Evolutionary conservation across 2,329 filamentous ascomycete species (phyloP), one percentile per base, ranked within the genome.

Genomic region (Curvularia spicifera): DNA sequence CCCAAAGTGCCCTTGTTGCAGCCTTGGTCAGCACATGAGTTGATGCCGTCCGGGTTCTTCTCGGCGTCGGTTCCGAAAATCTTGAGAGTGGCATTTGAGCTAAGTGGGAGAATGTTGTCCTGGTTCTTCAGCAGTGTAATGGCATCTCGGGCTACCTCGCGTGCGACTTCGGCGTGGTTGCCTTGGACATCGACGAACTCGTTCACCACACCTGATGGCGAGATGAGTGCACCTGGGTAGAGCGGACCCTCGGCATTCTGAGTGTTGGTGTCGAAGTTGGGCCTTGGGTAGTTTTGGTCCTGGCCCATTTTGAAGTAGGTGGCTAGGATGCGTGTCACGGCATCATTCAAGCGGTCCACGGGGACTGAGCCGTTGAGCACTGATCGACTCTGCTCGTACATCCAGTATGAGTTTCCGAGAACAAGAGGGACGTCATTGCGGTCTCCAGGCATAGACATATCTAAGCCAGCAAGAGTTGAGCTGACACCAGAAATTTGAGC

Each of bases 291-390:
- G 43, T 73, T 65, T 48, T 68, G 64, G 43, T 78, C 74, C 49
- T 78, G 76, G n/a, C 74, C 73, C 64, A 77, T 65, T 53, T 78
- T 89, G 72, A 95, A 97, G 90, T 92, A 97, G 0, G 93, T 83
- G 0, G 94, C 93, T 1, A 97, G 89, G 60, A 97, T 87, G 6
- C 93, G 87, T 0, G 91, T 91, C 0, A 87, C 90, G 87, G 96
- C 95, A 71, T 98, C 94, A 67, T 97, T 91, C 40, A 98, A 77
- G 13, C 94, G 85, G 13, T 90, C 87, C 61, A 96, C 81, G 0
- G 94, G 93, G 0, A 97, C 82, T 0, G 91, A 93, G 0, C 89
- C 89, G 66, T 98, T 97, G 43, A 97, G 81, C 1, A 91, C 85
- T 0, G 93, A 85, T 46, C 87, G 87, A 0, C 88, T 93, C 47